Evolutionary conservation across 805 yeast genomes (phyloP), one percentile per base, ranked within the genome.

Genomic region (Starmera dryadoides): DNA sequence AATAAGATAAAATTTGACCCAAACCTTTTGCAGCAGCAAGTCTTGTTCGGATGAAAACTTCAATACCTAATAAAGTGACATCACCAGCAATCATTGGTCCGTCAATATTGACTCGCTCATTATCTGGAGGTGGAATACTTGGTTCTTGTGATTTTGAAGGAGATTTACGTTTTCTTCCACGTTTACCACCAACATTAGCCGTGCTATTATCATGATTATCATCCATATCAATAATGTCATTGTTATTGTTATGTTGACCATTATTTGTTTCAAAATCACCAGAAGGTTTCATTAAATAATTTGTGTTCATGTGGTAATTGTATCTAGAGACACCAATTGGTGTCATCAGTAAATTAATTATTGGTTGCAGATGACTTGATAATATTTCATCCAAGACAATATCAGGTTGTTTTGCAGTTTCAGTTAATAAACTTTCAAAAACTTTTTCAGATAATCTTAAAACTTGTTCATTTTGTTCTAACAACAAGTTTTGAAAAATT

Each of bases 311-410:
- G 26, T 78, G 75, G 59, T 86, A 93, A 50, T 81, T 85, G 56
- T 82, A 85, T 46, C 98, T 79, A 4, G 95, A 84, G 40, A 88
- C 79, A 44, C 99, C 98, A 42, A 93, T 84, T 3, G 99, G 99
- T 0, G 98, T 91, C 81, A 86, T 81, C 34, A 87, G 55, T 33
- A 93, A 65, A 14, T 79, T 73, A 38, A 83, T 61, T 43, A 81
- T 65, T 7, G 87, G 82, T 35, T 64, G 66, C 36, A 76, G 63
- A 52, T 85, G 89, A 4, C 66, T 63, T 4, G 65, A 59, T 45
- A 87, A 76, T 2, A 77, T 58, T 2, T 59, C 64, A 35, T 79
- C 84, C 45, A 83, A 59, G 2, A 64, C 46, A 11, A 68, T 56
- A n/a, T 60, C 65, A 3, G 58, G 48, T 29, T 57, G 58, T 23